phyloP scores from a whole-genome alignment of 306 rosid genomes.

The Rubus parviflorus region DNA sequence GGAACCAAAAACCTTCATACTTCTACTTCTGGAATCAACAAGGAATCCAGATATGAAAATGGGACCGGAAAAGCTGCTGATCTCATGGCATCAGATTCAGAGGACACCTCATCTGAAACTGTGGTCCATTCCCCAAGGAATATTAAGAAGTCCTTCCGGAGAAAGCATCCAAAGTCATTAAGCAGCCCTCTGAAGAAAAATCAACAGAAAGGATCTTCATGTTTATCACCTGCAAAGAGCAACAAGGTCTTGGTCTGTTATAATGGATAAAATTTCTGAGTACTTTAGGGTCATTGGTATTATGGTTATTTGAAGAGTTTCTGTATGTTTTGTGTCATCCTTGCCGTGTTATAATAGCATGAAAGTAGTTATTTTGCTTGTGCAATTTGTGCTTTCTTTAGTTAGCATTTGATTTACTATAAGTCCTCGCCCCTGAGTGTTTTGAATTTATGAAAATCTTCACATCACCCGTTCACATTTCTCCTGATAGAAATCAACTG shows the following conservation, averaged over 20 bases:
- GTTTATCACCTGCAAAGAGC: constrained; percentile 31
- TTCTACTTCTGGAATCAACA: constrained; percentile 27
- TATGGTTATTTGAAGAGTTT: background rate
- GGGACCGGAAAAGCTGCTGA: constrained; percentile 32
- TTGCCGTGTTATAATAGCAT: background rate
- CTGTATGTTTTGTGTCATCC: background rate
- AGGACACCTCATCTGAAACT: constrained; percentile 37
- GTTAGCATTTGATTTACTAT: background rate
- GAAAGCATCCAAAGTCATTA: constrained; percentile 44
- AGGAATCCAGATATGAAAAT: constrained; percentile 40
- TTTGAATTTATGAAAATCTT: background rate
- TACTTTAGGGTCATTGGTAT: constrained; percentile 1
- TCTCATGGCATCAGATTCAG: constrained; percentile 38
- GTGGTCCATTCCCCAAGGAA: constrained; percentile 23
- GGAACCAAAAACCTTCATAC: constrained; percentile 33
- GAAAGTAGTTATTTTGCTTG: background rate
- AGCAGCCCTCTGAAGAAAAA: constrained; percentile 42
- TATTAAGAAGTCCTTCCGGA: constrained; percentile 21
- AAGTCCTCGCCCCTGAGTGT: background rate
- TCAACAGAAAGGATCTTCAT: constrained; percentile 38
- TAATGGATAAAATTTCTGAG: background rate
- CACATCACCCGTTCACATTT: background rate
- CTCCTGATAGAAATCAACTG: background rate
- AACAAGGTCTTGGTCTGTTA: constrained; percentile 42
- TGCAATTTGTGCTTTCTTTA: background rate